Percentiles rank a stretch among this genome's conserved stretches.
Conservation (phyloP, 2,329 filamentous ascomycete species). For the Fusarium palustre region DNA sequence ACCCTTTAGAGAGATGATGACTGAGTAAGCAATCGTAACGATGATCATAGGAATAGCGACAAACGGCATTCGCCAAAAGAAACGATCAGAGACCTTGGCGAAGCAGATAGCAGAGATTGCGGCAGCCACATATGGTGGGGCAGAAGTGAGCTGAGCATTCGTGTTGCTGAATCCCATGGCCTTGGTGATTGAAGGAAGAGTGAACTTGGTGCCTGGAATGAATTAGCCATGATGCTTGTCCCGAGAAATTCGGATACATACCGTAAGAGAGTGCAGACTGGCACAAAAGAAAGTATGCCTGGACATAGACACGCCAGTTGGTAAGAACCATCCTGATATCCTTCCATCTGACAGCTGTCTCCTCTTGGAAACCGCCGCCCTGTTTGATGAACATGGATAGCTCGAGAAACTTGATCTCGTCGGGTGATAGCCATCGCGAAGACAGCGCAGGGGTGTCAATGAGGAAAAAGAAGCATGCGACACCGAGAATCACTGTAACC, state of each 20-base stretch:
- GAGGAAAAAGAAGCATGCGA: constrained; percentile 59
- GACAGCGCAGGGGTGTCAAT: constrained; percentile 56
- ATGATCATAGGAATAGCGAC: constrained; percentile 39
- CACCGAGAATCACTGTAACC: constrained; percentile 52
- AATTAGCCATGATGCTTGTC: not conserved
- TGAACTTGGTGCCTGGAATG: constrained; percentile 43
- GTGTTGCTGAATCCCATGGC: constrained; percentile 46
- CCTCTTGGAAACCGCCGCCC: constrained; percentile 45
- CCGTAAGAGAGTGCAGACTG: constrained; percentile 46
- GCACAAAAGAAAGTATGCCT: constrained; percentile 47
- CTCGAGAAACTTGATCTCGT: constrained; percentile 45
- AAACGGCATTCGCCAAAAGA: constrained; percentile 51
- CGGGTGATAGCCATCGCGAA: constrained; percentile 48
- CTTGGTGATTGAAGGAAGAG: constrained; percentile 43
- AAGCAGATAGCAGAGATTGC: constrained; percentile 72
- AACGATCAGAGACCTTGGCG: constrained; percentile 75
- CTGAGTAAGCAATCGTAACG: constrained; percentile 36
- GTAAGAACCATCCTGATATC: constrained; percentile 46
- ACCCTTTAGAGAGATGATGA: constrained; percentile 40
- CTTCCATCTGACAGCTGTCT: constrained; percentile 37
- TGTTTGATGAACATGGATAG: constrained; percentile 51
- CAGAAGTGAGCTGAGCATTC: constrained; percentile 58
- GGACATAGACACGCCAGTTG: constrained; percentile 49
- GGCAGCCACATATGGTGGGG: constrained; percentile 70
- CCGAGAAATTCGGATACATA: not conserved